A percentile compares a stretch with the other conserved stretches of the same genome.
phyloP scores from a whole-genome alignment of 163 green algal genomes.

The Chlorella variabilis region DNA sequence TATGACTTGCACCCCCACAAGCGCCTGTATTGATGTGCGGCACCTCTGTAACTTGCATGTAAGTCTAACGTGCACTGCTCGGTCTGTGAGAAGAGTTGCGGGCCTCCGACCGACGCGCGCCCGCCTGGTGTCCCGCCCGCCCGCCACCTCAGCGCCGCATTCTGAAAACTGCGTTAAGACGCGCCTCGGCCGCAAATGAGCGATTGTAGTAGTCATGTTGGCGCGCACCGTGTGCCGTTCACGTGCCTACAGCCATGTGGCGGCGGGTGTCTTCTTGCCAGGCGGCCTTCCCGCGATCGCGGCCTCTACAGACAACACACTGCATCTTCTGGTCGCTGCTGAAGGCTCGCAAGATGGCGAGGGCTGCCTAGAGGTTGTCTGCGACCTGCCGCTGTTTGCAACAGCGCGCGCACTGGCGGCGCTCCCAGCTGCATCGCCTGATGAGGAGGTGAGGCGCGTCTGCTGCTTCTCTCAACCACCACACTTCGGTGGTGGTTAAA shows the following conservation, averaged over 20 bases:
- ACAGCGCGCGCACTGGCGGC: background rate
- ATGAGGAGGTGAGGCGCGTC: background rate
- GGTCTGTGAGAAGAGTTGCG: too few species aligned
- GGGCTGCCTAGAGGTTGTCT: conserved; percentile 19
- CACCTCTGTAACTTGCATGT: too few species aligned
- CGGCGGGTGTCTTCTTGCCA: background rate
- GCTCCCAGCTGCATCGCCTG: background rate
- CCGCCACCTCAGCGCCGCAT: too few species aligned
- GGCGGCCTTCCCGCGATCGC: background rate
- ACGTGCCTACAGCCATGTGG: background rate
- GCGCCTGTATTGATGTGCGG: too few species aligned
- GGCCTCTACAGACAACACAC: background rate
- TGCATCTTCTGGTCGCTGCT: background rate
- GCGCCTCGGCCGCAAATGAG: background rate
- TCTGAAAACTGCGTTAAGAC: too few species aligned
- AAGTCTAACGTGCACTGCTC: too few species aligned
- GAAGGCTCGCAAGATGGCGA: background rate
- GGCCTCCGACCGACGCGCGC: too few species aligned
- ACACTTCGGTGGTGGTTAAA: background rate
- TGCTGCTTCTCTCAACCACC: too few species aligned
- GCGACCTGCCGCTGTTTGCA: conserved; percentile 19
- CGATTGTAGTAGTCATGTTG: background rate
- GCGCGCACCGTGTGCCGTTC: background rate
- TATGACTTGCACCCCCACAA: too few species aligned
- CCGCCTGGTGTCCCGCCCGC: too few species aligned